Conservation (phyloP, 192 early-diverging fungal genomes). For the Entomortierella parvispora region DNA sequence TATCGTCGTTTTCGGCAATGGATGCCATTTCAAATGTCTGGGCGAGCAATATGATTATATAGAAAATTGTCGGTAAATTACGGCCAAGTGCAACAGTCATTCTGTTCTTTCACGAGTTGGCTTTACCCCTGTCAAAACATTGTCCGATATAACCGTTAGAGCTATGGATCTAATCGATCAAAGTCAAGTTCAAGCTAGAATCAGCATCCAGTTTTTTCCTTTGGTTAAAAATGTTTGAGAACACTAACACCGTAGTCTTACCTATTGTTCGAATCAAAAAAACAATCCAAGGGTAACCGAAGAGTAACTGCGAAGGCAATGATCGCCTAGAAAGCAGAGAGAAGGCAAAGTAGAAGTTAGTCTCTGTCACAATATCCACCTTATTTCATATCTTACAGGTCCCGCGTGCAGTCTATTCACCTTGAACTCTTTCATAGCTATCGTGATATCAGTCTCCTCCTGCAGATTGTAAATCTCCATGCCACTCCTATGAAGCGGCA, state of each 20-base stretch:
- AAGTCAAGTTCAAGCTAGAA: not conserved
- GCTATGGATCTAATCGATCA: slow-evolving; percentile 28
- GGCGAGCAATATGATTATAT: no score
- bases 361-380: no score
- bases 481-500: slow-evolving; percentile 6
- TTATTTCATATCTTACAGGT: not conserved
- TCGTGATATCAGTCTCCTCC: slow-evolving; percentile 20
- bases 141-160: slow-evolving; percentile 19
- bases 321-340: not conserved
- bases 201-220: not conserved
- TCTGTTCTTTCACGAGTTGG: not conserved
- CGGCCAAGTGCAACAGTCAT: no score
- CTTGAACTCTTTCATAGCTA: slow-evolving; percentile 44
- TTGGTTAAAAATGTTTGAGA: not conserved
- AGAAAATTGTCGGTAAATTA: no score
- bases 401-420: not conserved
- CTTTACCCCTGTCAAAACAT: slow-evolving; percentile 33
- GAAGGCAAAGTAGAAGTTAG: no score
- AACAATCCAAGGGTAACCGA: slow-evolving; percentile 24
- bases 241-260: not conserved
- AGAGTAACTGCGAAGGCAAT: slow-evolving; percentile 23
- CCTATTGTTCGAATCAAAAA: slow-evolving; percentile 28
- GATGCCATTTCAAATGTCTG: slow-evolving; percentile 36
- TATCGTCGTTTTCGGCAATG: slow-evolving; percentile 10
- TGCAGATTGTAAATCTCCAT: slow-evolving; percentile 19